Percentiles rank a stretch among this genome's conserved stretches.
phyloP scores from a whole-genome alignment of 305 asterid species.

The Solanum hybrid region DNA sequence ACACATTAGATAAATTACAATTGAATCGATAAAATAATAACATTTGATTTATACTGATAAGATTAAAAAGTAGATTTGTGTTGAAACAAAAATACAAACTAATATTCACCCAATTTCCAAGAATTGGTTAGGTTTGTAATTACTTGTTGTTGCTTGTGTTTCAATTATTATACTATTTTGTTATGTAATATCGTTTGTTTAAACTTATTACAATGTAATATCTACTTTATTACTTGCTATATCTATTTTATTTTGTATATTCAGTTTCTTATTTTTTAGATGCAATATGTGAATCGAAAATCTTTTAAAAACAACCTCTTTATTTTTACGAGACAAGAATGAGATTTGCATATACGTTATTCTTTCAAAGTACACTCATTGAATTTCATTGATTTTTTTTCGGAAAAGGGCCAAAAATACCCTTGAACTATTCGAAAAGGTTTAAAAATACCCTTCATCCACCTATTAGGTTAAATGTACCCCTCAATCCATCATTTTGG shows the following conservation, averaged over 20 bases:
- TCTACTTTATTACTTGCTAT: background rate
- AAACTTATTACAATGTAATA: background rate
- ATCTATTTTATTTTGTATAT: background rate
- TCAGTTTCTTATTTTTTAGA: background rate
- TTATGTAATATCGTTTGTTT: background rate
- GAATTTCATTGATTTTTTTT: too few relatives aligned
- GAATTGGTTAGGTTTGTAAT: background rate
- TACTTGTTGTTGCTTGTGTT: background rate
- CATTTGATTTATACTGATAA: too few relatives aligned
- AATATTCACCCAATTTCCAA: rapidly evolving
- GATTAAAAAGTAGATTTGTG: too few relatives aligned
- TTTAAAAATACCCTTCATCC: too few relatives aligned
- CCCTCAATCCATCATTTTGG: too few relatives aligned
- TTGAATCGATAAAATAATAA: too few relatives aligned
- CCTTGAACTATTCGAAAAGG: too few relatives aligned
- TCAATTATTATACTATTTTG: background rate
- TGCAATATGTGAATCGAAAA: rapidly evolving
- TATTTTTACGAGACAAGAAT: background rate
- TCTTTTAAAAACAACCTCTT: background rate
- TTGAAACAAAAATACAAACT: background rate
- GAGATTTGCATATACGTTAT: too few relatives aligned
- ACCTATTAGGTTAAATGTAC: too few relatives aligned
- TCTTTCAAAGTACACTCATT: too few relatives aligned
- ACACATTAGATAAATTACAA: background rate
- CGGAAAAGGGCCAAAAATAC: too few relatives aligned